These are phyloP conservation scores for Farysia itapuensis DNA, from an alignment of 1,284 basidiomycete species.

Conservation along the genomic window DNA sequence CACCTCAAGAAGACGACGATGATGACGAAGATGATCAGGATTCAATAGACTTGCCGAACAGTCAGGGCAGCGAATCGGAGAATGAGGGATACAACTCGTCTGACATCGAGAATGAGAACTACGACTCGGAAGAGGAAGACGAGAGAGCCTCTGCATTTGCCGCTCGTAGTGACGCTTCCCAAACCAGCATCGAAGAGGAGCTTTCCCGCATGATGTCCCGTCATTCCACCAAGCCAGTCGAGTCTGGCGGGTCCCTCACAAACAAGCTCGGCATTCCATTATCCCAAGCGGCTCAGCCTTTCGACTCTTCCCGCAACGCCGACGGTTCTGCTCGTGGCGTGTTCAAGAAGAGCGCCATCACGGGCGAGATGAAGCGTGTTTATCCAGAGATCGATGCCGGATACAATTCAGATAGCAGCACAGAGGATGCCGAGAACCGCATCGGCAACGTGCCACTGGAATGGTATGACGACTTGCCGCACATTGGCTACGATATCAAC, in stretches of 20 bases:
- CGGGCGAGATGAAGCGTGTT: slow-evolving; percentile 82
- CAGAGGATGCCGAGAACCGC: slow-evolving; percentile 91
- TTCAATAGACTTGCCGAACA: slow-evolving; percentile 13
- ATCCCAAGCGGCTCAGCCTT: slow-evolving; percentile 63
- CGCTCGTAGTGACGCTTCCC: slow-evolving; percentile 28
- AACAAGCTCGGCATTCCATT: slow-evolving; percentile 56
- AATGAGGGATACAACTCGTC: slow-evolving; percentile 15
- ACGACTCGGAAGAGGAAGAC: slow-evolving; percentile 47
- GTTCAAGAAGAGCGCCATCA: slow-evolving; percentile 73
- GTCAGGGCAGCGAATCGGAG: slow-evolving; percentile 18
- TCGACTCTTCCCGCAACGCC: slow-evolving; percentile 66
- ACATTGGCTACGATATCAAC: slow-evolving; percentile 94
- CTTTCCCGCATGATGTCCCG: slow-evolving; percentile 52
- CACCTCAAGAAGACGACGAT: slow-evolving; percentile 31
- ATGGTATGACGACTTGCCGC: slow-evolving; percentile 99
- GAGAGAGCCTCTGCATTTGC: slow-evolving; percentile 33
- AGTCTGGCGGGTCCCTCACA: slow-evolving; percentile 47
- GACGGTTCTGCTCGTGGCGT: slow-evolving; percentile 59
- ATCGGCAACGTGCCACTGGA: slow-evolving; percentile 94
- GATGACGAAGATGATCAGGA: slow-evolving; percentile 31
- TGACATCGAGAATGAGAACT: slow-evolving; percentile 17
- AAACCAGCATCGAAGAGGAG: slow-evolving; percentile 41
- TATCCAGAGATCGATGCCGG: slow-evolving; percentile 91
- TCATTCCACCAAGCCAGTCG: slow-evolving; percentile 60
- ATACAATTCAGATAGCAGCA: slow-evolving; percentile 95